Conservation (phyloP, 257 asterid species). For the Salvia splendens region DNA sequence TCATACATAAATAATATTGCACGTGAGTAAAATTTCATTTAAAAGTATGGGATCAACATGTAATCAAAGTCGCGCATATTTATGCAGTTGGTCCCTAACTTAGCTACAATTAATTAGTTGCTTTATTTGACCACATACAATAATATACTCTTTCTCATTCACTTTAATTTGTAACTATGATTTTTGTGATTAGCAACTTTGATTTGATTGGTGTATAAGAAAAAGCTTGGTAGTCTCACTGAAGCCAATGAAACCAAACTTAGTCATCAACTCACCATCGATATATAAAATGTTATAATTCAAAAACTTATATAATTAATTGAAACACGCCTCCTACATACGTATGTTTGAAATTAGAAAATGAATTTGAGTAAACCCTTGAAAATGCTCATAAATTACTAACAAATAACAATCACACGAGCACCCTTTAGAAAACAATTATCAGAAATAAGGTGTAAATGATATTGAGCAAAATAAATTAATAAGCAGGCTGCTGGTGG, state of each 20-base stretch:
- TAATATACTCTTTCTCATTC: no score
- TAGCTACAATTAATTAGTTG: no score
- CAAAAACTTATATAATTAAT: not conserved
- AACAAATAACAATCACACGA: conserved; percentile 4
- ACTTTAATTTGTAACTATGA: no score
- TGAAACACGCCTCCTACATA: no score
- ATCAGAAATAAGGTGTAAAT: not conserved
- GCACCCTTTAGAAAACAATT: not conserved
- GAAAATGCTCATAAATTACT: not conserved
- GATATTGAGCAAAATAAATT: not conserved
- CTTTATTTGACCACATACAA: no score
- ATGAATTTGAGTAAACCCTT: not conserved
- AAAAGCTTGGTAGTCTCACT: not conserved
- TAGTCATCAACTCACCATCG: not conserved
- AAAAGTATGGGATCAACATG: no score
- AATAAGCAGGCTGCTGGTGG: not conserved
- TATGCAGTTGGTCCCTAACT: no score
- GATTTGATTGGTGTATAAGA: no score
- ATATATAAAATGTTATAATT: not conserved
- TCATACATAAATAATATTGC: no score
- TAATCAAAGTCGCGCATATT: no score
- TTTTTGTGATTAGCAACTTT: no score
- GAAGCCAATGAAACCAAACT: not conserved
- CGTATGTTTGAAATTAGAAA: not conserved
- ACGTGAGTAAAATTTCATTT: no score